Conservation (phyloP, 2,329 filamentous ascomycete genomes). For the Cadophora luteo-olivacea region DNA sequence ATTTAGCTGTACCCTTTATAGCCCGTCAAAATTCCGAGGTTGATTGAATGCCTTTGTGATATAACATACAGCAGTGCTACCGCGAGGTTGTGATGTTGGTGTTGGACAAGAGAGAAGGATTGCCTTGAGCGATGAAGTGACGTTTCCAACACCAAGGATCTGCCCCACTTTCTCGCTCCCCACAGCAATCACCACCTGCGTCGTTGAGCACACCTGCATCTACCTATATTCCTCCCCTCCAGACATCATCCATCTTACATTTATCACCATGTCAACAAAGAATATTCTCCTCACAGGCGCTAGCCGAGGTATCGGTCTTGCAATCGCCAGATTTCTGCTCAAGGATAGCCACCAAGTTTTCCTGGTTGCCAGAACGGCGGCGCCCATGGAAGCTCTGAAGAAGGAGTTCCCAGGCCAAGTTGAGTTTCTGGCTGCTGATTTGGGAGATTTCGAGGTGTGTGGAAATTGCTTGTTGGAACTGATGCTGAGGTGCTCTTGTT, state of each 20-base stretch:
- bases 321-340: constrained; percentile 59
- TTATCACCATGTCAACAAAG: constrained; percentile 49
- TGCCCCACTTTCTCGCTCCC: constrained; percentile 4
- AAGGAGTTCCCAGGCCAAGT: constrained; percentile 59
- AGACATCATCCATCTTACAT: background rate
- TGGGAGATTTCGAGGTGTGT: constrained; percentile 58
- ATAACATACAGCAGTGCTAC: background rate
- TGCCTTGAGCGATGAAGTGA: background rate
- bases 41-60: background rate
- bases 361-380: constrained; percentile 60
- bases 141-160: background rate
- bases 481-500: background rate
- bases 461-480: background rate
- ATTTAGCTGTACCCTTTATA: too few relatives aligned
- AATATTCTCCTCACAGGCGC: constrained; percentile 74
- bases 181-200: background rate
- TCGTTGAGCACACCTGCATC: background rate
- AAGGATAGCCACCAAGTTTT: constrained; percentile 63
- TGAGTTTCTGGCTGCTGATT: constrained; percentile 61
- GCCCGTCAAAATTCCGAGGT: background rate
- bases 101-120: background rate
- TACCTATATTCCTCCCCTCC: background rate
- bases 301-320: constrained; percentile 67
- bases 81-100: background rate
- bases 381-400: constrained; percentile 58